phyloP scores from a whole-genome alignment of 2,329 filamentous ascomycete genomes.

The Fusarium tricinctum region DNA sequence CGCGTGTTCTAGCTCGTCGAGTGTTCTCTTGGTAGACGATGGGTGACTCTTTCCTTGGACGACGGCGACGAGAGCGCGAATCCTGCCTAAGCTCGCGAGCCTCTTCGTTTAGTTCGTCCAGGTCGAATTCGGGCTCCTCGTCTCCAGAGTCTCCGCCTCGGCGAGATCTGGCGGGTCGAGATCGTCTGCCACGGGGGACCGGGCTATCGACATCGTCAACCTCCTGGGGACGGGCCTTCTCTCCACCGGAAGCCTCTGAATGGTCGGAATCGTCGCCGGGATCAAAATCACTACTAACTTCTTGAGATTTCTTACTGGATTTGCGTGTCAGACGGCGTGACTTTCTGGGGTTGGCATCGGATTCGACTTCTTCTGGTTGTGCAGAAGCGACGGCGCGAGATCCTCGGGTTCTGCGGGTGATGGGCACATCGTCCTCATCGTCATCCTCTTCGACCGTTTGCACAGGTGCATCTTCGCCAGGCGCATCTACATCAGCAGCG shows the following conservation, averaged over 20 bases:
- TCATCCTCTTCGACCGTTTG: conserved; percentile 56
- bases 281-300: conserved; percentile 73
- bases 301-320: conserved; percentile 63
- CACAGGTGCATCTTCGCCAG: conserved; percentile 52
- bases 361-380: conserved; percentile 51
- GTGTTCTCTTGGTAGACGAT: conserved; percentile 71
- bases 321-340: conserved; percentile 64
- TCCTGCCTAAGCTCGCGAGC: conserved; percentile 71
- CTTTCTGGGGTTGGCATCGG: conserved; percentile 52
- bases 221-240: conserved; percentile 55
- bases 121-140: conserved; percentile 71
- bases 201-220: conserved; percentile 64
- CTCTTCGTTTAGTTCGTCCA: conserved; percentile 76
- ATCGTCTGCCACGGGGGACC: conserved; percentile 63
- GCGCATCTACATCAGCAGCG: conserved; percentile 46
- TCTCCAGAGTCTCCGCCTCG: conserved; percentile 67
- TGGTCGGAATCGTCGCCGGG: conserved; percentile 72
- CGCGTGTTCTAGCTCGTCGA: conserved; percentile 69
- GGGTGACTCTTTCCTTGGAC: conserved; percentile 65
- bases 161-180: conserved; percentile 63
- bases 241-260: conserved; percentile 62
- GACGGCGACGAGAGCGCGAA: conserved; percentile 66
- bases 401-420: conserved; percentile 62
- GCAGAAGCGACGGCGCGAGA: conserved; percentile 52
- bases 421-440: conserved; percentile 64